Conservation (phyloP, 345 rosid species). For the Cochlearia excelsa region DNA sequence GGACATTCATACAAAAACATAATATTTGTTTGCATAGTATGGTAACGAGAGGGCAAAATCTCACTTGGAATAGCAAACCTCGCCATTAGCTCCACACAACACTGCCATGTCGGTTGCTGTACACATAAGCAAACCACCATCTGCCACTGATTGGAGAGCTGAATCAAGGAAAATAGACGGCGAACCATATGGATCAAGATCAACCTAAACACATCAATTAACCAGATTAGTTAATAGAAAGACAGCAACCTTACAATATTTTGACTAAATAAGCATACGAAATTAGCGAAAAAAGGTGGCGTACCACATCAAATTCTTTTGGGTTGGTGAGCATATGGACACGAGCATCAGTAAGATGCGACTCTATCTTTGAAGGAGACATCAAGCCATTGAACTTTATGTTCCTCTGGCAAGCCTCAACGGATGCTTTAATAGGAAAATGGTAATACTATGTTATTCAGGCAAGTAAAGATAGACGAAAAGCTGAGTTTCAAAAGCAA, state of each 20-base stretch:
- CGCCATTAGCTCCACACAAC: slow-evolving; percentile 95
- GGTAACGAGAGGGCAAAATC: slow-evolving; percentile 30
- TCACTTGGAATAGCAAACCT: slow-evolving; percentile 99
- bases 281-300: slow-evolving; percentile 5
- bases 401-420: slow-evolving; percentile 91
- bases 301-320: slow-evolving; percentile 95
- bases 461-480: slow-evolving; percentile 9
- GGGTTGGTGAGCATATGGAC: slow-evolving; percentile 91
- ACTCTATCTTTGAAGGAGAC: slow-evolving; percentile 85
- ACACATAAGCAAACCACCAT: slow-evolving; percentile 97
- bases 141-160: slow-evolving; percentile 89
- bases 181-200: slow-evolving; percentile 98
- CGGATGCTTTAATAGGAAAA: slow-evolving; percentile 52
- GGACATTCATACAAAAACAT: slow-evolving; percentile 17
- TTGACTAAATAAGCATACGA: background rate
- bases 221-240: slow-evolving; percentile 12
- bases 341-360: slow-evolving; percentile 94
- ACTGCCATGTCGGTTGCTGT: slow-evolving; percentile 99
- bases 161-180: slow-evolving; percentile 96
- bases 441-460: slow-evolving; percentile 5
- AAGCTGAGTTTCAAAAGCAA: background rate
- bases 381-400: slow-evolving; percentile 87
- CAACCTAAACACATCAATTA: slow-evolving; percentile 61
- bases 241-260: background rate
- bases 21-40: slow-evolving; percentile 12